Base-by-base conservation (phyloP, 805 yeast genomes). In the Kazachstania psychrophila region DNA sequence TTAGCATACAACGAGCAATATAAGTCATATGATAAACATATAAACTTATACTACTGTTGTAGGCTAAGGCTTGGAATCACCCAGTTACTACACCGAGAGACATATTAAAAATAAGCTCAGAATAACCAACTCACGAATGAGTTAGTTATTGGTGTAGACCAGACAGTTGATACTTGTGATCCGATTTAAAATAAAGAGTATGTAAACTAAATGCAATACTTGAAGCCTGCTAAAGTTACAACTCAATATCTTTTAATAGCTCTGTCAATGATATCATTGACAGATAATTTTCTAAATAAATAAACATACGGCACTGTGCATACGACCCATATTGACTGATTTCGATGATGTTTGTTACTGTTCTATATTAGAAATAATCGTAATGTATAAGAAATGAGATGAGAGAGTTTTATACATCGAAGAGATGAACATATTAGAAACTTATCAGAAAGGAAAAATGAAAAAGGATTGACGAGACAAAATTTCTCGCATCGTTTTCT, bases 271-370 rank as follows among this genome's bases (percentile, higher is more conserved):
- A 27, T 20, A 22, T 27, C 6, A 19, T 5, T n/a, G n/a, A n/a
- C n/a, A n/a, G n/a, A n/a, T n/a, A n/a, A n/a, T n/a, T n/a, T n/a
- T n/a, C 20, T 19, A 12, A 12, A 20, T 20, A 14, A 24, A 23
- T 28, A 26, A 69, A 82, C 94, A 76, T 82, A 83, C 94, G 70
- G 83, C 73, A 74, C 95, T 83, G 86, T 89, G 97, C 88, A 89
- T 79, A 77, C 98, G 95, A 88, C 95, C 98, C 98, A 89, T 89
- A 69, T 75, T 83, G 78, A 71, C 62, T 66, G 68, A 60, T 67
- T 64, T 59, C 55, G 62, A 49, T 41, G 41, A 42, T 51, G n/a
- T 44, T 12, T 38, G 43, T 40, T 42, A 41, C 39, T 40, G 38
- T n/a, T 20, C 25, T 25, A 11, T 20, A n/a, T n/a, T n/a, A n/a